Percentiles rank a stretch among this genome's conserved stretches.
These are phyloP conservation scores for Conticribra weissflogii DNA, from an alignment of 108 stramenopile genomes.

Conservation along the genomic window DNA sequence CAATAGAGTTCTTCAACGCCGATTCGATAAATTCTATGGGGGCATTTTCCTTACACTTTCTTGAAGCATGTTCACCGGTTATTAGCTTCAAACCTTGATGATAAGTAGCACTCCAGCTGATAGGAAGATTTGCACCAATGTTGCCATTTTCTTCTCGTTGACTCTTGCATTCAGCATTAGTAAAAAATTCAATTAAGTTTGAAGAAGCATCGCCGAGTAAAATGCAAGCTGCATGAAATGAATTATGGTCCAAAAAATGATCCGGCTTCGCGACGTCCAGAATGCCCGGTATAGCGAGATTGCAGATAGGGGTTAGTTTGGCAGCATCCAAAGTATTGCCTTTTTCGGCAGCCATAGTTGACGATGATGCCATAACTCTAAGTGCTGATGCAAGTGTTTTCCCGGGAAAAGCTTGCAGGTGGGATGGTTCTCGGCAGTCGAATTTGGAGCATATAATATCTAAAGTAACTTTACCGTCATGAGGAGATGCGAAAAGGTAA, in stretches of 20 bases:
- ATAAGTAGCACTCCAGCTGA: slow-evolving; percentile 26
- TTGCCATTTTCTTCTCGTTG: slow-evolving; percentile 8
- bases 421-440: neutral
- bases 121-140: neutral
- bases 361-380: slow-evolving; percentile 32
- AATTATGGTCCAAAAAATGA: too few relatives aligned
- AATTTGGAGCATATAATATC: slow-evolving; percentile 23
- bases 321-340: neutral
- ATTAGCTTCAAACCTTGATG: slow-evolving; percentile 13
- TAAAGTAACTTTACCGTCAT: slow-evolving; percentile 21
- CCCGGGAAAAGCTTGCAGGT: neutral
- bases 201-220: slow-evolving; percentile 21
- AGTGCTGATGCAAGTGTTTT: slow-evolving; percentile 39
- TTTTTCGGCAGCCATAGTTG: slow-evolving; percentile 2
- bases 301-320: too few relatives aligned
- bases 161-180: slow-evolving; percentile 10
- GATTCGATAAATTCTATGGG: slow-evolving; percentile 34
- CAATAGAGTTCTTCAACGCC: slow-evolving; percentile 37
- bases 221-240: slow-evolving; percentile 22
- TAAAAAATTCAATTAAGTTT: slow-evolving; percentile 10
- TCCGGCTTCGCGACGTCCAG: too few relatives aligned
- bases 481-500: slow-evolving; percentile 32
- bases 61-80: neutral
- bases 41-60: slow-evolving; percentile 3
- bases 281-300: too few relatives aligned